Conservation (phyloP, 1,284 basidiomycete genomes). For the Rhizoctonia solani region DNA sequence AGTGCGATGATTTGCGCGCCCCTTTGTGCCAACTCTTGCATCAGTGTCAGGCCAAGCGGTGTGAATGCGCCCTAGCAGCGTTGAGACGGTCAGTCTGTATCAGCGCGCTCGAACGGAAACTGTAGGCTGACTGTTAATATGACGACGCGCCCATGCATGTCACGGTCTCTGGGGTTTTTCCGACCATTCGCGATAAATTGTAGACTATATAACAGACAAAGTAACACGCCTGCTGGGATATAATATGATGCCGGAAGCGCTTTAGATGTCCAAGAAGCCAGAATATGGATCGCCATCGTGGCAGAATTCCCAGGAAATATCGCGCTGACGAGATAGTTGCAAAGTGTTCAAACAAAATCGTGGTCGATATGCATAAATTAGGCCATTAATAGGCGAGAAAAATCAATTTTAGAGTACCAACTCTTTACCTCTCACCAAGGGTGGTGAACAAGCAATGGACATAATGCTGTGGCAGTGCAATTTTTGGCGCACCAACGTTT, state of each 20-base stretch:
- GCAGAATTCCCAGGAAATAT: not conserved
- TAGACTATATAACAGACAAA: constrained; percentile 25
- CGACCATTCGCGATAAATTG: constrained; percentile 59
- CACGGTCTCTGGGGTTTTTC: constrained; percentile 67
- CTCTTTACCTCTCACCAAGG: too few species aligned
- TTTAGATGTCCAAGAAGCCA: constrained; percentile 6
- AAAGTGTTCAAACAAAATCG: too few species aligned
- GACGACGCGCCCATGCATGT: constrained; percentile 70
- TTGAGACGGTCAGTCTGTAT: constrained; percentile 28
- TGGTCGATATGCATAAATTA: too few species aligned
- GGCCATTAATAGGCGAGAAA: too few species aligned
- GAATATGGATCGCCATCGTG: constrained; percentile 26
- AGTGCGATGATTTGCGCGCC: constrained; percentile 78
- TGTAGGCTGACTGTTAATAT: constrained; percentile 70
- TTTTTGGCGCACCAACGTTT: too few species aligned
- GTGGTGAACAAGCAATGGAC: too few species aligned
- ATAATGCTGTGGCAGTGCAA: not conserved
- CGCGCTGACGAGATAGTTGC: not conserved
- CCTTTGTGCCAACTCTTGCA: constrained; percentile 65
- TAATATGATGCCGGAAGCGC: constrained; percentile 11
- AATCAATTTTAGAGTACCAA: too few species aligned
- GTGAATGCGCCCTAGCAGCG: constrained; percentile 67
- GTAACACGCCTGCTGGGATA: not conserved
- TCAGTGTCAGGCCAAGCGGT: constrained; percentile 65
- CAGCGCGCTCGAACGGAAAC: too few species aligned